Percentiles rank a stretch among this genome's conserved stretches.
phyloP scores from a whole-genome alignment of 345 rosid genomes.

The Crucihimalaya himalaica region DNA sequence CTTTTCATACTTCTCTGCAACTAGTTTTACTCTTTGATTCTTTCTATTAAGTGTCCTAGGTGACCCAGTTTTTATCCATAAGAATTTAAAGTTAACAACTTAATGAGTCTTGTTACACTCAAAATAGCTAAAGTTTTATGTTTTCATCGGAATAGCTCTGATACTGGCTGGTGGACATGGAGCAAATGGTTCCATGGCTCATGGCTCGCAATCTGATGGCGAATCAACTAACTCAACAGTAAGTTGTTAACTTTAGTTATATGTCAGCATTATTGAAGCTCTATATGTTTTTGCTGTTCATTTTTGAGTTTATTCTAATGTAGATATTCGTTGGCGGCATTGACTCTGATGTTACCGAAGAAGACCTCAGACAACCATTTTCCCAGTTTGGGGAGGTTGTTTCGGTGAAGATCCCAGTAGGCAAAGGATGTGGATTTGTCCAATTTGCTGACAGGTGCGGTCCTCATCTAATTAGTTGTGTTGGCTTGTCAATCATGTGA shows the following conservation, averaged over 20 bases:
- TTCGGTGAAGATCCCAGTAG: slow-evolving; percentile 89
- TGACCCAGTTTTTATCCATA: neutral
- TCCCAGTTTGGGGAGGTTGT: slow-evolving; percentile 82
- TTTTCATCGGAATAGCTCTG: slow-evolving; percentile 52
- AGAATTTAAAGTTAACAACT: neutral
- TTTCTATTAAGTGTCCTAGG: neutral
- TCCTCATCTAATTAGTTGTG: neutral
- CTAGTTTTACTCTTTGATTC: neutral
- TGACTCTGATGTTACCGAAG: slow-evolving; percentile 79
- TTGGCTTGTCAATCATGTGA: neutral
- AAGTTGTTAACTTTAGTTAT: slow-evolving; percentile 43
- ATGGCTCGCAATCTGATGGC: slow-evolving; percentile 67
- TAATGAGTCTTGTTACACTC: slow-evolving; percentile 16
- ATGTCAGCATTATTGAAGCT: slow-evolving; percentile 6
- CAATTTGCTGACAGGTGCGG: slow-evolving; percentile 74
- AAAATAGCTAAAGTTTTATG: neutral
- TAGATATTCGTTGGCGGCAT: slow-evolving; percentile 97
- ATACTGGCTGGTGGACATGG: slow-evolving; percentile 85
- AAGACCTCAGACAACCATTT: slow-evolving; percentile 84
- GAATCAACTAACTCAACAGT: slow-evolving; percentile 86
- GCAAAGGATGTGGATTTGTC: slow-evolving; percentile 97
- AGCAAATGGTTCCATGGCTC: slow-evolving; percentile 57
- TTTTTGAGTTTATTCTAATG: slow-evolving; percentile 21
- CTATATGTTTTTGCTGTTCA: slow-evolving; percentile 18
- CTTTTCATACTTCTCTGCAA: neutral